Percentiles rank a stretch among this genome's conserved stretches.
phyloP scores from a whole-genome alignment of 257 asterid species.

The Scutellaria minor region DNA sequence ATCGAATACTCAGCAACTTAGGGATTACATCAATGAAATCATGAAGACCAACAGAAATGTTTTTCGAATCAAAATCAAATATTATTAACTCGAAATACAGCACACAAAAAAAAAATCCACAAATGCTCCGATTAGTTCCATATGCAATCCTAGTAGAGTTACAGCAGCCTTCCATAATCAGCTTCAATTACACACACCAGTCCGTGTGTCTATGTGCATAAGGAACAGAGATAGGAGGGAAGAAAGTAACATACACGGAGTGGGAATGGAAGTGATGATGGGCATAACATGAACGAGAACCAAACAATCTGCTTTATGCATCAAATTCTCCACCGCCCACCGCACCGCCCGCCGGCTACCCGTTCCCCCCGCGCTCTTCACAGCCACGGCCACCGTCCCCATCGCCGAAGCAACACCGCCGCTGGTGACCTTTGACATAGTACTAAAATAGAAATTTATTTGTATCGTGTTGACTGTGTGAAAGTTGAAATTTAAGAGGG shows the following conservation, averaged over 20 bases:
- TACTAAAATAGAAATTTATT: background rate
- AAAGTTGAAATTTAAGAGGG: slow-evolving; percentile 22
- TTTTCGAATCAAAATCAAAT: background rate
- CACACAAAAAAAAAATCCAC: background rate
- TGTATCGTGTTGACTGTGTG: slow-evolving; percentile 1
- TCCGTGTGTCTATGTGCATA: background rate
- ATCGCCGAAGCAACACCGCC: slow-evolving; percentile 42
- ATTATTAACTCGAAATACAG: background rate
- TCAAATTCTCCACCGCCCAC: slow-evolving; percentile 79
- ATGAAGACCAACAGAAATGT: background rate
- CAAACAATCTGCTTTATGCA: slow-evolving; percentile 49
- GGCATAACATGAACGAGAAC: slow-evolving; percentile 77
- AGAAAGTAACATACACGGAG: slow-evolving; percentile 62
- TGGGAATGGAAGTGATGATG: slow-evolving; percentile 60
- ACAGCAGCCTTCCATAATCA: background rate
- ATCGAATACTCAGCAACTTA: background rate
- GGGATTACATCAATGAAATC: background rate
- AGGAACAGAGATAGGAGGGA: background rate
- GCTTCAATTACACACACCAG: slow-evolving; percentile 21
- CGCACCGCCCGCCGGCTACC: slow-evolving; percentile 83
- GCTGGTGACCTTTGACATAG: slow-evolving; percentile 29
- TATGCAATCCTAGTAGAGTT: slow-evolving; percentile 28
- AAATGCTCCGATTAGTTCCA: slow-evolving; percentile 15
- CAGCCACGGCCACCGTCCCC: slow-evolving; percentile 71
- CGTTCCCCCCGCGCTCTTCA: slow-evolving; percentile 69